Base-by-base conservation (phyloP, 2,329 filamentous ascomycete species). In the Ophidiomyces ophidiicola region DNA sequence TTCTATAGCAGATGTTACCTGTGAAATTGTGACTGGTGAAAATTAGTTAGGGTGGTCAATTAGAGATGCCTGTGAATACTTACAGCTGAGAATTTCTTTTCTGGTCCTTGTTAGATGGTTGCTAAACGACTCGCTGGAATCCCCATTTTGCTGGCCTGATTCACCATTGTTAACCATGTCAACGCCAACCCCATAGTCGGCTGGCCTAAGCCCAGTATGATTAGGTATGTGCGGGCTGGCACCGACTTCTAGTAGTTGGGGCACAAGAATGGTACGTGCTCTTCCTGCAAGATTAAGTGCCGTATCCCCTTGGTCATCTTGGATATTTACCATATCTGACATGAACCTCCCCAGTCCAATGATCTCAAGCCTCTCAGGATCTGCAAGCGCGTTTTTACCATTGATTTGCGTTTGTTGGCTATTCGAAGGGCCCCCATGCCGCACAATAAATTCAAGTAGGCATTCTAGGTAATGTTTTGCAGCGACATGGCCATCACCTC, bases 381-480 rank as follows among this genome's bases (percentile, higher is more conserved):
- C 48, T 29, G 46, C 28, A 11, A 46, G 25, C 11, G 53, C 52
- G 45, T 57, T 54, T 8, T 47, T 14, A n/a, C 45, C 44, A 26
- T 48, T 47, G 32, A 50, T 46, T 34, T 60, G 54, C 33, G 56
- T 60, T 33, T 62, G 57, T 49, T 72, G 72, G 50, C 67, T 73
- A 46, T 65, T 74, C 17, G 73, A 69, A 4, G 69, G 70, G 41
- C 78, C 80, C 3, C 82, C 82, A 57, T 92, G 85, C 24, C 87
- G 78, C 2, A 96, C 87, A 8, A 96, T 82, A 67, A 92, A 96
- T 55, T 94, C 88, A 0, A 98, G 69, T 7, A 98, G 70, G 19
- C 85, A 88, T 61, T 98, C 90, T 1, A 98, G 74, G 53, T 98
- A 98, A 57, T 96, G 94, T 48, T 88, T 83, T 56, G 86, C 93